phyloP scores from a whole-genome alignment of 139 green algal genomes.

The Auxenochlorella pyrenoidosa region DNA sequence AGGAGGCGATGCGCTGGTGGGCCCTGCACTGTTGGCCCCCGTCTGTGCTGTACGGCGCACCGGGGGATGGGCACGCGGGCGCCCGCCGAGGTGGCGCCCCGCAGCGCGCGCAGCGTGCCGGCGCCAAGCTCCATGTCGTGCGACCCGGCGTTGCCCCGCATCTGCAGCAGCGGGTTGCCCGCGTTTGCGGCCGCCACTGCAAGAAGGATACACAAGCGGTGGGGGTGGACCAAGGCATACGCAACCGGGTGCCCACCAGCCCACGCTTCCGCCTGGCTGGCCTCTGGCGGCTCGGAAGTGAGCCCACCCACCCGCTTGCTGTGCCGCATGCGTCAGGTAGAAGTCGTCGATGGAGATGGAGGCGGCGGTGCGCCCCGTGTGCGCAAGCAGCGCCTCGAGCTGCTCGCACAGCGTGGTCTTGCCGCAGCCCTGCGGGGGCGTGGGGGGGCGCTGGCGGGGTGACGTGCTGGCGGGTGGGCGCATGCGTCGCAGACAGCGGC shows the following conservation, averaged over 20 bases:
- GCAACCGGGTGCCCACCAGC: too few species aligned
- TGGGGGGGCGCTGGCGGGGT: too few species aligned
- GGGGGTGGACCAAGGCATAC: too few species aligned
- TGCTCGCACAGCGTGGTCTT: slow-evolving; percentile 96
- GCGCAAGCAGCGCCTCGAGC: slow-evolving; percentile 83
- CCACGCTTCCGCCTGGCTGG: too few species aligned
- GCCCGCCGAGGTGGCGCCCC: slow-evolving; percentile 14
- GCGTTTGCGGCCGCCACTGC: slow-evolving; percentile 62
- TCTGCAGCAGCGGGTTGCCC: slow-evolving; percentile 87
- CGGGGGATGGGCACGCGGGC: slow-evolving; percentile 56
- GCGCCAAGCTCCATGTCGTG: slow-evolving; percentile 93
- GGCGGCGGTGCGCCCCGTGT: slow-evolving; percentile 47
- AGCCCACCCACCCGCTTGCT: slow-evolving; percentile 46
- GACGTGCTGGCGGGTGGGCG: too few species aligned
- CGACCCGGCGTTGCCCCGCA: slow-evolving; percentile 92
- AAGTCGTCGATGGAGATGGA: slow-evolving; percentile 98
- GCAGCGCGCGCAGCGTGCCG: slow-evolving; percentile 71
- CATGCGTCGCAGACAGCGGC: too few species aligned
- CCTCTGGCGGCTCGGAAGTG: too few species aligned
- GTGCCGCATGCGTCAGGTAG: slow-evolving; percentile 85
- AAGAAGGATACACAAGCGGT: too few species aligned
- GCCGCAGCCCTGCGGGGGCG: slow-evolving; percentile 86
- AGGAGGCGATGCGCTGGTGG: neutral
- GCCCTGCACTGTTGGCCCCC: too few species aligned
- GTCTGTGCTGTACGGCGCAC: slow-evolving; percentile 20